Evolutionary conservation across 2,329 filamentous ascomycete genomes (phyloP).

Genomic region (Verticillium tricorpus): DNA sequence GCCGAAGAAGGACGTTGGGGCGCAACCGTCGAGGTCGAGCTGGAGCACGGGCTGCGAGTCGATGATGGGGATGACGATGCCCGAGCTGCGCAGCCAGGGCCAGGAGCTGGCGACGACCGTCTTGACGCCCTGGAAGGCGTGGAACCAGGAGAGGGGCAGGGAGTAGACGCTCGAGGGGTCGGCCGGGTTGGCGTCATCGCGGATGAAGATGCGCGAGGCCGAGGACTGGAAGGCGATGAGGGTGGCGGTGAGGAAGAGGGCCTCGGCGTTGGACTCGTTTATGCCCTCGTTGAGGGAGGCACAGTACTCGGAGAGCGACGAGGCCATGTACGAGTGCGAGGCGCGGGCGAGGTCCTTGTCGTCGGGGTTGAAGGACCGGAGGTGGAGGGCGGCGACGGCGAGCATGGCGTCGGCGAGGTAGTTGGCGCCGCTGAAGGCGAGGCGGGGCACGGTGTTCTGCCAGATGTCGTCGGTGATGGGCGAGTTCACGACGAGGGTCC

Average conservation of each 20-base stretch:
- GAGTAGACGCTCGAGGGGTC: conserved; percentile 43
- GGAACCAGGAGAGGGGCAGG: conserved; percentile 61
- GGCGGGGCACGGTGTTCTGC: conserved; percentile 53
- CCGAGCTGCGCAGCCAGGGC: conserved; percentile 57
- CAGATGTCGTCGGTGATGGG: conserved; percentile 52
- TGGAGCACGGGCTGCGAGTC: conserved; percentile 60
- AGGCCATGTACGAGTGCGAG: conserved; percentile 62
- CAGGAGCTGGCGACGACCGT: conserved; percentile 60
- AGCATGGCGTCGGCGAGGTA: conserved; percentile 61
- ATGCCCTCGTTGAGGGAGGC: conserved; percentile 52
- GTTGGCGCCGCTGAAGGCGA: conserved; percentile 54
- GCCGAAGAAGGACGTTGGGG: conserved; percentile 53
- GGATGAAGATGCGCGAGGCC: conserved; percentile 56
- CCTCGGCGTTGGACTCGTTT: conserved; percentile 54
- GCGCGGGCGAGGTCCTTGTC: conserved; percentile 57
- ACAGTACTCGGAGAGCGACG: conserved; percentile 57
- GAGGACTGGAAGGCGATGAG: conserved; percentile 65
- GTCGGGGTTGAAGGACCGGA: conserved; percentile 51
- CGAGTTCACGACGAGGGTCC: conserved; percentile 53
- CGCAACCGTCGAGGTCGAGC: conserved; percentile 50
- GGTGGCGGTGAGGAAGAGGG: conserved; percentile 57
- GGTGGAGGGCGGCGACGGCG: conserved; percentile 59
- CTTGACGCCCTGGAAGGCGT: conserved; percentile 64
- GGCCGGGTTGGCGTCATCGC: conserved; percentile 43
- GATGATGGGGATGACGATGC: conserved; percentile 56